Evolutionary conservation across 345 rosid genomes (phyloP), one percentile per base, ranked within the genome.

Genomic region (Eutrema japonicum): DNA sequence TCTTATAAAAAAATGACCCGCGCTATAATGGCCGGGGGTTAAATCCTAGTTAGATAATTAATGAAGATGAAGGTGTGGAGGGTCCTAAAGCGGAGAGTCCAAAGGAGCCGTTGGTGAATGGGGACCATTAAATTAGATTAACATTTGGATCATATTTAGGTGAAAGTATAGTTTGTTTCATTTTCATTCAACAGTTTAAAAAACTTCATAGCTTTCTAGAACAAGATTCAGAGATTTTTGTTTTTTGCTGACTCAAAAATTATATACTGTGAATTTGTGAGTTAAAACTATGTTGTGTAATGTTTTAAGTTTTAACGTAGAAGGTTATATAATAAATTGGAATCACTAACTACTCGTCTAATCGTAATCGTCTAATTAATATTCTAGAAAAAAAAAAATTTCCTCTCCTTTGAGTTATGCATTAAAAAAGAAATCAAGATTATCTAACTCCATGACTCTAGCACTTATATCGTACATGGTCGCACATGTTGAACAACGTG

Each of bases 51-150:
- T 47, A 65, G n/a, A 38, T 12, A 13, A n/a, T 72, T 33, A 36
- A 64, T 42, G 55, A 55, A 54, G 41, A 48, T 63, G 62, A 65
- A 48, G 42, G n/a, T 51, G n/a, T 64, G 16, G 63, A 64, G 65
- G 59, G 64, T 65, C 66, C 66, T 7, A 38, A 30, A 47, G 70
- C 37, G 42, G 56, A 65, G 71, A 54, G 40, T 73, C 49, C 56
- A 73, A 66, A 61, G 78, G 54, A 49, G 78, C 72, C 72, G 73
- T 74, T 74, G 67, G 10, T 12, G 10, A 66, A 56, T 18, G 33
- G 45, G 56, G 70, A 5, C 65, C 71, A 35, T 22, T 36, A 37
- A n/a, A 7, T 58, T 57, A 14, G 63, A 57, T 36, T 16, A 11
- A 35, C 43, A 56, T 56, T 38, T n/a, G 6, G 5, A 26, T 14